Evolutionary conservation across 2,329 filamentous ascomycete genomes (phyloP), one percentile per base, ranked within the genome.

Genomic region (Exophiala calicioides): DNA sequence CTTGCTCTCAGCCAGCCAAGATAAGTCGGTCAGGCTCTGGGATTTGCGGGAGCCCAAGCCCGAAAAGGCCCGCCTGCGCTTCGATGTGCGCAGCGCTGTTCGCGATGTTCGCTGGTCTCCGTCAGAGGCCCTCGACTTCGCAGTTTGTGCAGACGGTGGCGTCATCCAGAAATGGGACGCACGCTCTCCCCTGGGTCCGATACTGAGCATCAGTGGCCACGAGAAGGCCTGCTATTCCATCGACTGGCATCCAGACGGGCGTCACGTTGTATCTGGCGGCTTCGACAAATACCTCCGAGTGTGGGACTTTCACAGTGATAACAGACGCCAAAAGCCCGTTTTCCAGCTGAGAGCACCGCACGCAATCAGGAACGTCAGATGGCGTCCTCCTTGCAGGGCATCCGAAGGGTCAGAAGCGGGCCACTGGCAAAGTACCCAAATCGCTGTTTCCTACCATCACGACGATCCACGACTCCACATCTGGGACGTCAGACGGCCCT

Each of bases 231-330:
- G 81, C 65, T 81, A 76, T 51, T 73, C 79, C 4, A 75, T 85
- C 26, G 81, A 85, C 61, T 85, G 81, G 80, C 81, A 85, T 59
- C 81, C 81, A 1, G 80, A 84, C 57, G 81, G 81, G 5, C 82
- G 78, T 58, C 79, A 84, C 61, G 67, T 85, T 7, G 73, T 80
- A 43, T 84, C 79, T 56, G 80, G 78, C n/a, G 75, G 81, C 41
- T 71, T 76, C 16, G 81, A 85, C 61, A 78, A 77, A 48, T 78
- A 78, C 21, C 75, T 84, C 52, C 79, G 79, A 60, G 74, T 84
- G 20, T 85, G 81, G 79, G 80, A 84, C 61, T 78, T 84, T 46
- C 79, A 78, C 3, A 68, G 65, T n/a, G 71, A 76, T 44, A 74
- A 75, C 44, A 71, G 79, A 53, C 74, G 77, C 50, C 78, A 80